Evolutionary conservation across 129 eudicot species (phyloP), one percentile per base, ranked within the genome.

Genomic region (Tagetes erecta): DNA sequence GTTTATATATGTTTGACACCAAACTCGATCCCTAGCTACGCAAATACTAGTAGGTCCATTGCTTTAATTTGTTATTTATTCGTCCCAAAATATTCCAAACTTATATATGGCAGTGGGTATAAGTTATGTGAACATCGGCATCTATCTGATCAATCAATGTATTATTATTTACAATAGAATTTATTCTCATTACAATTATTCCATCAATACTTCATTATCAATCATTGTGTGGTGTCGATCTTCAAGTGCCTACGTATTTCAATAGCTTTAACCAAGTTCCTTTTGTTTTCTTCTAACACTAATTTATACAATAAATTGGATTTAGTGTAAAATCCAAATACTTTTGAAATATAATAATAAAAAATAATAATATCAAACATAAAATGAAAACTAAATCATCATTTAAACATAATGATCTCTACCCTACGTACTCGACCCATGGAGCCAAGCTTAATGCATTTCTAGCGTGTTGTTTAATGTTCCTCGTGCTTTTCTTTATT

Each of bases 71-170:
- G 47, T 71, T 30, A 49, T 39, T 70, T 62, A 78, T 63, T 78
- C 72, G 6, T 51, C 71, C 31, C 55, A 40, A 78, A 60, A 70
- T 78, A 78, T 78, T 71, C 77, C 39, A 35, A 78, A 52, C 59
- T 63, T 41, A 63, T 76, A 53, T 69, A 35, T 59, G 72, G 65
- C 27, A 50, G 72, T 12, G 75, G 71, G 75, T 70, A 76, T 68
- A 56, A 68, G 62, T 49, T 68, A 35, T 76, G 39, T 67, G 63
- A 36, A 52, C 63, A 41, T 70, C 36, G 67, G 82, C 77, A 78
- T 78, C 67, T 52, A 63, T 78, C 82, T 59, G 41, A 78, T 78
- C 82, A 78, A 63, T 71, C 67, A 71, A 40, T 63, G 64, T 71
- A 78, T 70, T 63, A 55, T 55, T 20, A 44, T 34, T 77, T 20